Conservation (phyloP, 2,329 filamentous ascomycete genomes). For the Hypoxylon sp. region DNA sequence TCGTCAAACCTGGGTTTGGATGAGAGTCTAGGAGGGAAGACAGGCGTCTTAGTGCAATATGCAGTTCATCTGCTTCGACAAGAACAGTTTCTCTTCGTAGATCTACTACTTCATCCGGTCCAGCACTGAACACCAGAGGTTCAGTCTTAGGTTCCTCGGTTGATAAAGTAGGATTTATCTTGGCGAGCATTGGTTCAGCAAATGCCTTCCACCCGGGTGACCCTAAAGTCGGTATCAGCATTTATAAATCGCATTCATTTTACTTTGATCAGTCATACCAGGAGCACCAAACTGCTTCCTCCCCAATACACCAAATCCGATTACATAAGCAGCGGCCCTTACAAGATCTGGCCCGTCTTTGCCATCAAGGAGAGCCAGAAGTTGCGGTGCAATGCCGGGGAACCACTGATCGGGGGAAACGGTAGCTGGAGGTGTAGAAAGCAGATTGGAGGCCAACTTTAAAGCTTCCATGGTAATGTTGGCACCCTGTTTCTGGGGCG, state of each 20-base stretch:
- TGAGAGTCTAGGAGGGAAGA: constrained; percentile 72
- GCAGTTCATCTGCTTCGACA: constrained; percentile 64
- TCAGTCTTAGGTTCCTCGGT: constrained; percentile 45
- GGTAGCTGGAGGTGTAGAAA: constrained; percentile 71
- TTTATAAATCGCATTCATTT: constrained; percentile 1
- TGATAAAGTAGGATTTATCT: constrained; percentile 62
- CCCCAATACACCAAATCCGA: constrained; percentile 77
- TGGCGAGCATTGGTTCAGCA: constrained; percentile 69
- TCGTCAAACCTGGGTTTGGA: constrained; percentile 76
- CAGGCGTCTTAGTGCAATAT: constrained; percentile 68
- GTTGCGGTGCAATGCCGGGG: constrained; percentile 70
- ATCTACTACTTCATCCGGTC: constrained; percentile 61
- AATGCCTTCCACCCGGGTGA: constrained; percentile 74
- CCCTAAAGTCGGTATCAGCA: constrained; percentile 56
- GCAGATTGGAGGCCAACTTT: constrained; percentile 72
- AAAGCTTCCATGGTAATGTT: constrained; percentile 78
- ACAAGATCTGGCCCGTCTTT: constrained; percentile 69
- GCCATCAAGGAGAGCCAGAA: constrained; percentile 74
- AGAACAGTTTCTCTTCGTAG: constrained; percentile 61
- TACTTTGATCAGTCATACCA: constrained; percentile 58
- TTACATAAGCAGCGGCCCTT: constrained; percentile 72
- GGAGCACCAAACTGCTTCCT: constrained; percentile 75
- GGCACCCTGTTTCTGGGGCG: constrained; percentile 69
- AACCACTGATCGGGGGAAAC: constrained; percentile 73
- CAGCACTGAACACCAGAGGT: constrained; percentile 50